phyloP scores from a whole-genome alignment of 2,329 filamentous ascomycete species.

The Cladosporium sp. region DNA sequence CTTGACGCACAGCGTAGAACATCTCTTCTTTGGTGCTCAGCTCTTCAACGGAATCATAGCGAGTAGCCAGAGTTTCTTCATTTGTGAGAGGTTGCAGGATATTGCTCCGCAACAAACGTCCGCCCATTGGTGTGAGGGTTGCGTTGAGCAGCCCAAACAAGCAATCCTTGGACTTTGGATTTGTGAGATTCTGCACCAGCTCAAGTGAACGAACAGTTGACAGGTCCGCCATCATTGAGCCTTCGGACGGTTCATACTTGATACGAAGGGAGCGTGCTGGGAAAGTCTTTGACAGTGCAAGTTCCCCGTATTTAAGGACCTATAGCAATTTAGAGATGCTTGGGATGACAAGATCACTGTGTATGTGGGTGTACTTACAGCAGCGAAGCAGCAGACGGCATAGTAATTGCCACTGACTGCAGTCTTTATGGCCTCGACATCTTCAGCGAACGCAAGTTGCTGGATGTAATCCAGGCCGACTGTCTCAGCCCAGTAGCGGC shows the following conservation, averaged over 20 bases:
- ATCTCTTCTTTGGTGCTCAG: constrained; percentile 77
- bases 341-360: constrained; percentile 15
- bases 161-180: constrained; percentile 72
- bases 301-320: constrained; percentile 77
- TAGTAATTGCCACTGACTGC: constrained; percentile 80
- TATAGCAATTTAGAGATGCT: constrained; percentile 34
- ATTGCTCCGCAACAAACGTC: constrained; percentile 75
- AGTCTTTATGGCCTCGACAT: constrained; percentile 75
- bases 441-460: constrained; percentile 72
- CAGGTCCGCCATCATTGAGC: constrained; percentile 93
- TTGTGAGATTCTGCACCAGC: constrained; percentile 80
- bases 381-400: constrained; percentile 77
- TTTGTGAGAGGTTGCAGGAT: constrained; percentile 85
- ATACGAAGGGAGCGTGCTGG: constrained; percentile 77
- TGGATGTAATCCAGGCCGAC: constrained; percentile 74
- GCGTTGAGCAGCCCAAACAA: constrained; percentile 82
- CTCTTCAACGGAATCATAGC: constrained; percentile 82
- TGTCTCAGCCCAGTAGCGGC: constrained; percentile 78
- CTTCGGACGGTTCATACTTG: constrained; percentile 80
- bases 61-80: constrained; percentile 59
- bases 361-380: constrained; percentile 52
- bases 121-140: constrained; percentile 84
- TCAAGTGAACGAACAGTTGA: constrained; percentile 84
- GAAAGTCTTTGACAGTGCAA: constrained; percentile 65
- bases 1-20: constrained; percentile 73